Base-by-base conservation (phyloP, 495 filamentous ascomycete species). In the Hypoxylon crocopeplum region DNA sequence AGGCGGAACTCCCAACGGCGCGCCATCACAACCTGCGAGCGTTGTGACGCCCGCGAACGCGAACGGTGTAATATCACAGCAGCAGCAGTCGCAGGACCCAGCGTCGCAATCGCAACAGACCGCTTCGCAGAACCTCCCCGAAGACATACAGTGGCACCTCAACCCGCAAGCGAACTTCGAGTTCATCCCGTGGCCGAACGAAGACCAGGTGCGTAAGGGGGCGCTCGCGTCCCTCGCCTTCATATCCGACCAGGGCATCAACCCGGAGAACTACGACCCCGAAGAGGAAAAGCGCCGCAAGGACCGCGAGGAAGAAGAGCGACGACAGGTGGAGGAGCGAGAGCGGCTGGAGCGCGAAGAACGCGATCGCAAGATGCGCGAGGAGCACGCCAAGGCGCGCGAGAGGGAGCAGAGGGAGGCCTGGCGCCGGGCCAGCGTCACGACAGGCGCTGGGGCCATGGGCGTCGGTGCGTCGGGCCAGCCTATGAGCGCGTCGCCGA, bases 181-280 rank as follows among this genome's bases (percentile, higher is more conserved):
- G 50, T 92, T 89, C 68, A 72, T 78, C 34, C 89, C 89, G 2
- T 92, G 88, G 88, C 88, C 89, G 7, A 74, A 68, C 7, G 85
- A 89, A 45, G 79, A 83, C 21, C 72, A 78, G 11, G 86, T 92
- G 48, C 79, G 82, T 30, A 69, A 73, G 27, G 88, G 89, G 27
- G 86, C 82, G 5, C 76, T 92, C 45, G 84, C 79, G 3, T 69
- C 74, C 25, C 80, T 86, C 19, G 82, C 87, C 55, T 68, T 69
- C 19, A 74, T 88, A 63, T 27, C 80, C 3, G 84, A 88, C 59
- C 65, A 76, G 30, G 86, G 85, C 1, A 74, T 79, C 51, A 83
- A 88, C 66, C 79, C 79, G 24, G 72, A 71, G 37, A 77, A 73
- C 8, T 82, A 84, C 71, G 83, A 81, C 54, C 80, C 77, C 19